These are phyloP conservation scores for Trametes maxima DNA, from an alignment of 768 basidiomycete genomes.

Conservation along the genomic window DNA sequence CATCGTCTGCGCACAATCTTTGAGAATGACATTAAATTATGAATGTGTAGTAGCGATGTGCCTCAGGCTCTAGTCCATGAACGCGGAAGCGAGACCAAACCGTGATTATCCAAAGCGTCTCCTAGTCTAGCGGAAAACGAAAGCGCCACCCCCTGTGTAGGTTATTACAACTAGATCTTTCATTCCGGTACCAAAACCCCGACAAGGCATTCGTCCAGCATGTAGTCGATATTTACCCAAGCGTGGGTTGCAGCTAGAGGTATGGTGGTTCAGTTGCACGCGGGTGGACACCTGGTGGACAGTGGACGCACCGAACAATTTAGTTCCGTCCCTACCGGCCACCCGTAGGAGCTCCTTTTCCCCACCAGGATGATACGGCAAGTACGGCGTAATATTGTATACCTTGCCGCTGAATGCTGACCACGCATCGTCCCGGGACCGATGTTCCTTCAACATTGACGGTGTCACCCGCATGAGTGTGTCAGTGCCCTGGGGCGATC, in stretches of 20 bases:
- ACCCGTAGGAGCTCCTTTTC: conserved; percentile 93
- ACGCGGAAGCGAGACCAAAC: too few species aligned
- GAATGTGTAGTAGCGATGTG: too few species aligned
- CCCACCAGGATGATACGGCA: conserved; percentile 92
- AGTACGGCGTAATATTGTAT: conserved; percentile 93
- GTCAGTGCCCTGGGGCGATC: conserved; percentile 62
- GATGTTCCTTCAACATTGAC: conserved; percentile 78
- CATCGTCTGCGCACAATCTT: too few species aligned
- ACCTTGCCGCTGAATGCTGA: conserved; percentile 89
- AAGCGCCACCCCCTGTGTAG: not conserved
- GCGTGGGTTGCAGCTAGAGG: conserved; percentile 81
- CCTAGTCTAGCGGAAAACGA: not conserved
- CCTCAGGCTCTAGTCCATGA: too few species aligned
- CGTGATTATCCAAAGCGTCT: too few species aligned
- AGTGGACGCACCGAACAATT: conserved; percentile 77
- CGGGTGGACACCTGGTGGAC: not conserved
- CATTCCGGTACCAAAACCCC: conserved; percentile 83
- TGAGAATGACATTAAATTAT: too few species aligned
- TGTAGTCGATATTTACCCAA: conserved; percentile 96
- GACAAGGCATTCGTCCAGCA: conserved; percentile 91
- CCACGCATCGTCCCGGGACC: conserved; percentile 89
- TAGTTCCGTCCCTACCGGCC: conserved; percentile 93
- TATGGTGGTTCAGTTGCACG: not conserved
- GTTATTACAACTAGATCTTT: not conserved
- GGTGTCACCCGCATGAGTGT: conserved; percentile 70